Percentiles rank a stretch among this genome's conserved stretches.
Conservation (phyloP, 2,329 filamentous ascomycete genomes). For the Blastomyces gilchristii region DNA sequence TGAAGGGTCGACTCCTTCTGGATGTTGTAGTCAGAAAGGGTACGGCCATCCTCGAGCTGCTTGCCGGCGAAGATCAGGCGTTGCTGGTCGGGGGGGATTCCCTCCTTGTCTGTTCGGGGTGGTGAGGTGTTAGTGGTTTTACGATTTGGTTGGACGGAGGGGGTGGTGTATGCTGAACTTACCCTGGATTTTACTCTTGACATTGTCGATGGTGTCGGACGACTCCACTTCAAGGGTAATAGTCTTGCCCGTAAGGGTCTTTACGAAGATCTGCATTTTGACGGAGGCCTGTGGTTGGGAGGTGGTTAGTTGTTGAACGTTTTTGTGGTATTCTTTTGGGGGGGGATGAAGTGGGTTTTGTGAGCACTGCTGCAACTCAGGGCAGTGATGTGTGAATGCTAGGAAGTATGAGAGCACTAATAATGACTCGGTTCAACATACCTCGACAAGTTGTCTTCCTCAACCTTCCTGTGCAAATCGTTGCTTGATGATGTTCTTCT, state of each 20-base stretch:
- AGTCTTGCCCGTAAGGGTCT: conserved; percentile 92
- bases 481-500: conserved; percentile 15
- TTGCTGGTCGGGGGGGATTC: conserved; percentile 98
- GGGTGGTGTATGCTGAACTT: conserved; percentile 18
- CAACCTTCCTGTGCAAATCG: conserved; percentile 42
- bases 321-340: neutral
- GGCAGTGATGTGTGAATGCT: neutral
- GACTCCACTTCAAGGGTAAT: conserved; percentile 99
- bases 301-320: neutral
- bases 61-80: conserved; percentile 99
- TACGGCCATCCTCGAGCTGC: conserved; percentile 99
- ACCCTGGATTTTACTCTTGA: conserved; percentile 92
- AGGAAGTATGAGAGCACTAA: neutral
- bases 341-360: neutral
- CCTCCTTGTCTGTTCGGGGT: conserved; percentile 83
- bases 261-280: conserved; percentile 48
- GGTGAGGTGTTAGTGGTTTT: neutral
- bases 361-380: no score
- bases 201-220: conserved; percentile 99
- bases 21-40: conserved; percentile 99
- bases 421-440: conserved; percentile 26
- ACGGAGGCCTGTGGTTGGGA: conserved; percentile 32
- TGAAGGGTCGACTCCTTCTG: conserved; percentile 99
- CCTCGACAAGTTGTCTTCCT: conserved; percentile 55
- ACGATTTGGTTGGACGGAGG: neutral